Evolutionary conservation across 2,329 filamentous ascomycete genomes (phyloP), one percentile per base, ranked within the genome.

Genomic region (Aspergillus flavus): DNA sequence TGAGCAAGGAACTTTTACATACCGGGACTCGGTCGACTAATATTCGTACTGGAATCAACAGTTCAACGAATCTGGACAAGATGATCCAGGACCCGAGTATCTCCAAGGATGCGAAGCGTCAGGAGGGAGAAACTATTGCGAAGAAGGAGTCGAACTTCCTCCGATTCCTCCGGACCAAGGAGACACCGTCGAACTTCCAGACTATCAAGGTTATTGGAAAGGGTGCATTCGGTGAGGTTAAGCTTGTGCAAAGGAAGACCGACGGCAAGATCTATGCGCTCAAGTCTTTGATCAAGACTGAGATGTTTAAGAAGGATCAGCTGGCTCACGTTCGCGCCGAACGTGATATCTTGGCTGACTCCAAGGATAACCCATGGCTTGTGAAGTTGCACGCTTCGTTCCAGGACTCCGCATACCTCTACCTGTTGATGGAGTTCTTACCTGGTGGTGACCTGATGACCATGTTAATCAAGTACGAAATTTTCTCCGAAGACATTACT

Each of bases 261-360:
- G 95, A 98, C 74, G 93, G 92, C 80, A 97, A 97, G 81, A 94
- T 99, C 68, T 99, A 98, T 73, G 95, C 95, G 64, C 91, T 99
- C 84, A 99, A 99, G 84, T 98, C 94, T 53, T 85, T 99, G 70
- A 93, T 99, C 80, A 99, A 99, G 85, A 93, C 93, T 56, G 95
- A 99, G 80, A 99, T 99, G 95, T 97, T 97, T 84, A 97, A 97
- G 83, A 97, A 97, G 81, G 95, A 99, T 76, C 95, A 99, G 79
- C 84, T 99, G 65, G 95, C 95, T 21, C 95, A 99, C 81, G 95
- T 99, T 64, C 93, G 96, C 68, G 94, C 95, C 59, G 95, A 99
- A 82, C 89, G 95, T 85, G 95, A 99, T 78, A 98, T 99, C 71
- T 84, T 99, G 67, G 95, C 95, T 66, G 96, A 99, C 79, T 96